These are phyloP conservation scores for Cyberlindnera maritima DNA, from an alignment of 805 yeast species.

Conservation along the genomic window DNA sequence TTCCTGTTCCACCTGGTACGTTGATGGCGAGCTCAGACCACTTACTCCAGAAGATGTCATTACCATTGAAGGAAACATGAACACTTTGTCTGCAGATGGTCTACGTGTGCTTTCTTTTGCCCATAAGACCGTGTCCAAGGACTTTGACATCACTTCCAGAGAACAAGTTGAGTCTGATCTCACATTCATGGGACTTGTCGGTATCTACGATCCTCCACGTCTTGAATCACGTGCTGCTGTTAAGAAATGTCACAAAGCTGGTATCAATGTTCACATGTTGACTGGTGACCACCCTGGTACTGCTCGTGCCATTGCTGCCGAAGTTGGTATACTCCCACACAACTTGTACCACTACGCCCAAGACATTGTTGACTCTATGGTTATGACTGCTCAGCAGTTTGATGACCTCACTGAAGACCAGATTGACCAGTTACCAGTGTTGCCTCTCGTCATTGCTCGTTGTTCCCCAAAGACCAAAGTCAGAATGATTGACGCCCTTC, in stretches of 20 bases:
- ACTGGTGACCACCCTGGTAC: slow-evolving; percentile 83
- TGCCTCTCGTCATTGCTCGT: slow-evolving; percentile 77
- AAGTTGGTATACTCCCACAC: slow-evolving; percentile 71
- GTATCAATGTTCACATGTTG: slow-evolving; percentile 76
- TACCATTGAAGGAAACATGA: slow-evolving; percentile 53
- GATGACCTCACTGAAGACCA: slow-evolving; percentile 59
- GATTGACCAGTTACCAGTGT: slow-evolving; percentile 59
- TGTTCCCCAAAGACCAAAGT: slow-evolving; percentile 85
- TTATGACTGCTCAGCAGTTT: slow-evolving; percentile 73
- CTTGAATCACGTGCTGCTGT: slow-evolving; percentile 65
- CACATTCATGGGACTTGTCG: slow-evolving; percentile 64
- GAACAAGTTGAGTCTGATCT: slow-evolving; percentile 49
- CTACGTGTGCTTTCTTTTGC: slow-evolving; percentile 76
- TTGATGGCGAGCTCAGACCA: slow-evolving; percentile 29
- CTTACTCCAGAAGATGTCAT: slow-evolving; percentile 41
- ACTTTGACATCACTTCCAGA: slow-evolving; percentile 34
- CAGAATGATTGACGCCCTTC: slow-evolving; percentile 75
- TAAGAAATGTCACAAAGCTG: slow-evolving; percentile 65
- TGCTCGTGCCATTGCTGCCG: slow-evolving; percentile 76
- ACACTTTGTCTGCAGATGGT: slow-evolving; percentile 59
- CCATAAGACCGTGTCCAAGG: slow-evolving; percentile 34
- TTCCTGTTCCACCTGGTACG: slow-evolving; percentile 53
- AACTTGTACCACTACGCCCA: slow-evolving; percentile 54
- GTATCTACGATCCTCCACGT: slow-evolving; percentile 81
- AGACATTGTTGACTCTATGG: slow-evolving; percentile 61